phyloP scores from a whole-genome alignment of 306 rosid species.

The Medicago lupulina region DNA sequence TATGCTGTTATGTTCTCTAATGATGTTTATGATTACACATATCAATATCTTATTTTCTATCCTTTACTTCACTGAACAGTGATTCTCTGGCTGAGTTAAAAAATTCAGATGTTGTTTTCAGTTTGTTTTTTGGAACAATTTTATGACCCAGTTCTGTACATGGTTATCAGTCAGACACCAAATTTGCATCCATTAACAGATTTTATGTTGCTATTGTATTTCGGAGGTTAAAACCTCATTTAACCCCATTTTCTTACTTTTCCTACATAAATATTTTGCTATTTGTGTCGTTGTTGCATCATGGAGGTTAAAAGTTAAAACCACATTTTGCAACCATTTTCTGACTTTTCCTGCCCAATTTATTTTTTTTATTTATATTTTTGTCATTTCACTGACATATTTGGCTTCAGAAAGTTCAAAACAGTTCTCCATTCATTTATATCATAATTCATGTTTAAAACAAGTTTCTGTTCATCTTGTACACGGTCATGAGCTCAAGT shows the following conservation, averaged over 20 bases:
- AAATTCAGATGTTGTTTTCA: slow-evolving; percentile 3
- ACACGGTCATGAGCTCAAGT: slow-evolving; percentile 2
- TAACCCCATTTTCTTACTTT: not conserved
- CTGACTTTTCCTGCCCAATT: not conserved
- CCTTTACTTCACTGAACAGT: slow-evolving; percentile 4
- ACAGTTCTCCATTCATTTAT: not conserved
- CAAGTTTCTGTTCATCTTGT: not conserved
- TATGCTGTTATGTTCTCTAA: slow-evolving; percentile 15
- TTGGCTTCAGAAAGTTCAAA: slow-evolving; percentile 7
- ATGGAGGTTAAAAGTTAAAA: not conserved
- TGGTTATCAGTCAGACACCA: not conserved
- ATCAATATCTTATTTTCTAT: slow-evolving; percentile 22
- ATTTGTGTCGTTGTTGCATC: not conserved
- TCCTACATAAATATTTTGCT: not conserved
- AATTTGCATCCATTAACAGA: not conserved
- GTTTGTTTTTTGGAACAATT: not conserved
- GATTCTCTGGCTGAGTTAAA: slow-evolving; percentile 25
- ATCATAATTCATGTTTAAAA: not conserved
- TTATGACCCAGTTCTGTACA: slow-evolving; percentile 2
- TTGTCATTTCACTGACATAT: not conserved
- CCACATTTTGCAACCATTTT: not conserved
- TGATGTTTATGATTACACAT: slow-evolving; percentile 24
- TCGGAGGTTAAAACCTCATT: no score
- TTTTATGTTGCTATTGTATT: not conserved
- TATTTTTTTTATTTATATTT: not conserved